Evolutionary conservation across 306 rosid species (phyloP).

Genomic region (Abrus pulchellus): DNA sequence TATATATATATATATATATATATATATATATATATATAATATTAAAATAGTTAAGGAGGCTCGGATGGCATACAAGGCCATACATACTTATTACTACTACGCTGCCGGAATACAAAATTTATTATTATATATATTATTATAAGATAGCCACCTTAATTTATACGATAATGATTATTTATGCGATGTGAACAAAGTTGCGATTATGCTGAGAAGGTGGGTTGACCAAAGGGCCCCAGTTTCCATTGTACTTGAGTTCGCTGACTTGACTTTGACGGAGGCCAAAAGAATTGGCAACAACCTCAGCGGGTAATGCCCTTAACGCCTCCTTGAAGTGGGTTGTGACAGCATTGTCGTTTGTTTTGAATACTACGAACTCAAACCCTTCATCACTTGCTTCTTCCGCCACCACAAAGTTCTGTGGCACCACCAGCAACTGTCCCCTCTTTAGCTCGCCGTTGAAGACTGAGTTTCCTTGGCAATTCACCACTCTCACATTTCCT

Average conservation of each 20-base stretch:
- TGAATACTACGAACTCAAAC: conserved; percentile 70
- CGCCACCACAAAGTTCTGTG: conserved; percentile 68
- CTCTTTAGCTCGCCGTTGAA: conserved; percentile 52
- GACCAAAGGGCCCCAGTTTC: conserved; percentile 46
- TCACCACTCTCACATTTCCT: conserved; percentile 63
- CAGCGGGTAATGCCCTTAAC: conserved; percentile 55
- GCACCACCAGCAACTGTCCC: conserved; percentile 67
- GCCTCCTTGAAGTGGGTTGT: conserved; percentile 49
- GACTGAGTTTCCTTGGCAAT: conserved; percentile 56
- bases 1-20: too few relatives aligned
- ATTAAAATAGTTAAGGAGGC: too few relatives aligned
- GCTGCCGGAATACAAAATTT: too few relatives aligned
- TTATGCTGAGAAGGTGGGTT: conserved; percentile 38
- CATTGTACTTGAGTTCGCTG: conserved; percentile 51
- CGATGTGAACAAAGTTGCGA: too few relatives aligned
- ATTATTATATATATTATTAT: too few relatives aligned
- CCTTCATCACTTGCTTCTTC: conserved; percentile 58
- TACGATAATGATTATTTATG: too few relatives aligned
- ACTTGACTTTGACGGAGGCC: conserved; percentile 48
- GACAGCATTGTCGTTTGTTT: conserved; percentile 63
- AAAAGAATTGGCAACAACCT: conserved; percentile 61
- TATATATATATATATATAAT: too few relatives aligned
- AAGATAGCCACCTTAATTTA: too few relatives aligned
- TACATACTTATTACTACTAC: too few relatives aligned
- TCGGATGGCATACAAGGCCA: too few relatives aligned